phyloP scores from a whole-genome alignment of 2,329 filamentous ascomycete species.

The Lasiodiplodia sp. region DNA sequence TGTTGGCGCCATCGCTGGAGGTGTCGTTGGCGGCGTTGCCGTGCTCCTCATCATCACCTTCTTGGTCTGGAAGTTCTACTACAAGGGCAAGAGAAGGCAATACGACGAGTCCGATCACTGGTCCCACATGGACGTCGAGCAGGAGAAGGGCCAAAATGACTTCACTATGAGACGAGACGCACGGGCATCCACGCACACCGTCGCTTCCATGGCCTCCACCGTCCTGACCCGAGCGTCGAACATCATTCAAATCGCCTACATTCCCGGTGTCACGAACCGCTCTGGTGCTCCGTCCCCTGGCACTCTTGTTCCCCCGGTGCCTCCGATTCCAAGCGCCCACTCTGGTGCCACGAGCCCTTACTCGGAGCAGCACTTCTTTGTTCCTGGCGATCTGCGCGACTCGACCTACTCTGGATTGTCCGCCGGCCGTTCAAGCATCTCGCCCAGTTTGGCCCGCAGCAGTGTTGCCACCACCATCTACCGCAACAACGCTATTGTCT shows the following conservation, averaged over 20 bases:
- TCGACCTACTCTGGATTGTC: constrained; percentile 87
- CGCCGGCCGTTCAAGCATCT: constrained; percentile 57
- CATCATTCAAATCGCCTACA: constrained; percentile 99
- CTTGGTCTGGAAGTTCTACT: constrained; percentile 85
- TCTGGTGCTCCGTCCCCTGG: constrained; percentile 83
- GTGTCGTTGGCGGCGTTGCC: constrained; percentile 84
- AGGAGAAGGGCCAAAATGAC: constrained; percentile 65
- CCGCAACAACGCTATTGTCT: constrained; percentile 86
- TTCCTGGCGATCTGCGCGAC: constrained; percentile 87
- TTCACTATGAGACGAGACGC: constrained; percentile 64
- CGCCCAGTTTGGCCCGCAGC: constrained; percentile 56
- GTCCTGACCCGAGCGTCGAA: constrained; percentile 96
- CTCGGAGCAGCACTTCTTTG: constrained; percentile 88
- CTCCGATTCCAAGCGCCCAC: constrained; percentile 77
- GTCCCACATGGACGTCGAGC: constrained; percentile 61
- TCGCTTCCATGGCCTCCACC: constrained; percentile 91
- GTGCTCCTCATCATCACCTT: constrained; percentile 78
- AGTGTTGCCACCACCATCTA: constrained; percentile 92
- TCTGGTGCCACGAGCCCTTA: constrained; percentile 64
- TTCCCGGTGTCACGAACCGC: constrained; percentile 94
- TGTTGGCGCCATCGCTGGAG: constrained; percentile 86
- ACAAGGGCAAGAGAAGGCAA: constrained; percentile 78
- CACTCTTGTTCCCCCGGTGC: constrained; percentile 87
- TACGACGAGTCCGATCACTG: constrained; percentile 63
- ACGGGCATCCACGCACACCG: constrained; percentile 82